Evolutionary conservation across 768 basidiomycete genomes (phyloP).

Genomic region (Suillus weaverae): DNA sequence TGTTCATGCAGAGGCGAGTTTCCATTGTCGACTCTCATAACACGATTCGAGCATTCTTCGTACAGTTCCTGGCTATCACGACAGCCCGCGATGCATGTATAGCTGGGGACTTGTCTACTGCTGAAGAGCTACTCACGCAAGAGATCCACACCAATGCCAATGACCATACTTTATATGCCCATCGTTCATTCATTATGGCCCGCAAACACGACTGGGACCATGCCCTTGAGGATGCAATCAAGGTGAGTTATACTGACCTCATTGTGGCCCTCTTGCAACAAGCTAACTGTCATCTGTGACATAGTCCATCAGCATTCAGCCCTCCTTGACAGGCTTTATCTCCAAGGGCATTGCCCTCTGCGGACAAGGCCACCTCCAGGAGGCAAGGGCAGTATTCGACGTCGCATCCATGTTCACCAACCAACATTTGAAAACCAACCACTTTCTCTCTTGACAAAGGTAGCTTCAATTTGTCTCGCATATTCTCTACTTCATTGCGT

Average conservation of each 20-base stretch:
- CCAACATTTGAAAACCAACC: background rate
- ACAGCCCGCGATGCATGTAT: background rate
- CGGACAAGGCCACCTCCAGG: background rate
- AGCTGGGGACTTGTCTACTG: background rate
- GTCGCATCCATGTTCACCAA: background rate
- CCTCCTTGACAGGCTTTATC: background rate
- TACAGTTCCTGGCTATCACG: background rate
- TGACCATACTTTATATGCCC: background rate
- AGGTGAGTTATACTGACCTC: background rate
- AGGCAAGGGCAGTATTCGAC: background rate
- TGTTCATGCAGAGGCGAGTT: background rate
- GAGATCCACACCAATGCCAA: background rate
- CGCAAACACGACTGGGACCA: background rate
- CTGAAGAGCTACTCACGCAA: background rate
- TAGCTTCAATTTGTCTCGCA: background rate
- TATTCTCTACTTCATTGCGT: background rate
- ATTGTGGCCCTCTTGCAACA: background rate
- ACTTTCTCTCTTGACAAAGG: background rate
- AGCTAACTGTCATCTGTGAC: background rate
- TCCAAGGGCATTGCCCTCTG: background rate
- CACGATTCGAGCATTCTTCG: background rate
- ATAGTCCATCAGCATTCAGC: background rate
- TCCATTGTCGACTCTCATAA: background rate
- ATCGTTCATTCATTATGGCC: background rate
- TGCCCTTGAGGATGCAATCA: background rate